phyloP scores from a whole-genome alignment of 441 rosid species.

The Croton setiger region DNA sequence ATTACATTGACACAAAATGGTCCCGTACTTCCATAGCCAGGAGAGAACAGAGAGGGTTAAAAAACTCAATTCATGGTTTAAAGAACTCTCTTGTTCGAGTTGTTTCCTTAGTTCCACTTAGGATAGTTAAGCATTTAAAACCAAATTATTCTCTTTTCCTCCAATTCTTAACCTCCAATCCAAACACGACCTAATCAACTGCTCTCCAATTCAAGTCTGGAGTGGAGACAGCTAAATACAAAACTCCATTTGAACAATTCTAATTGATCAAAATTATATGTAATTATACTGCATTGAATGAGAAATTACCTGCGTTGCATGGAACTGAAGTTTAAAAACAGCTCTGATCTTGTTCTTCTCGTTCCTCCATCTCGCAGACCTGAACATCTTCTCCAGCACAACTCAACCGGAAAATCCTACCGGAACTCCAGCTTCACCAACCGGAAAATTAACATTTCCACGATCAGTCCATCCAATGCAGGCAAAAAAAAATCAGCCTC shows the following conservation, averaged over 20 bases:
- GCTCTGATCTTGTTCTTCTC: slow-evolving; percentile 77
- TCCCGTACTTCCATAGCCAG: background rate
- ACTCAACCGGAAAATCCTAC: slow-evolving; percentile 19
- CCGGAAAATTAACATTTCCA: slow-evolving; percentile 29
- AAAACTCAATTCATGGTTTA: background rate
- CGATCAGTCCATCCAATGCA: slow-evolving; percentile 30
- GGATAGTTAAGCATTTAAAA: background rate
- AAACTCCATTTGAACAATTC: background rate
- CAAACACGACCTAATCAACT: slow-evolving; percentile 20
- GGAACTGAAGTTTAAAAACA: slow-evolving; percentile 75
- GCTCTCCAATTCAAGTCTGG: slow-evolving; percentile 3
- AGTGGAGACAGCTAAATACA: slow-evolving; percentile 1
- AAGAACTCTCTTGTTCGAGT: background rate
- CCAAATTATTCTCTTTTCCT: slow-evolving; percentile 5
- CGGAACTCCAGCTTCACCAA: slow-evolving; percentile 31
- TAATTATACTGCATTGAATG: background rate
- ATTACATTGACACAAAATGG: slow-evolving; percentile 18
- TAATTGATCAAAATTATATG: background rate
- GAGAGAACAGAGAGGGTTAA: background rate
- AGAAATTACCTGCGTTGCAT: slow-evolving; percentile 60
- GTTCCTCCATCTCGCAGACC: slow-evolving; percentile 72
- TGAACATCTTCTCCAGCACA: slow-evolving; percentile 52
- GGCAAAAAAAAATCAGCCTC: background rate
- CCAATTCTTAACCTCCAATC: slow-evolving; percentile 23
- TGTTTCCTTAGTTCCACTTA: background rate